Evolutionary conservation across 179 eudicot species (phyloP).

Genomic region (Kewa caespitosa): DNA sequence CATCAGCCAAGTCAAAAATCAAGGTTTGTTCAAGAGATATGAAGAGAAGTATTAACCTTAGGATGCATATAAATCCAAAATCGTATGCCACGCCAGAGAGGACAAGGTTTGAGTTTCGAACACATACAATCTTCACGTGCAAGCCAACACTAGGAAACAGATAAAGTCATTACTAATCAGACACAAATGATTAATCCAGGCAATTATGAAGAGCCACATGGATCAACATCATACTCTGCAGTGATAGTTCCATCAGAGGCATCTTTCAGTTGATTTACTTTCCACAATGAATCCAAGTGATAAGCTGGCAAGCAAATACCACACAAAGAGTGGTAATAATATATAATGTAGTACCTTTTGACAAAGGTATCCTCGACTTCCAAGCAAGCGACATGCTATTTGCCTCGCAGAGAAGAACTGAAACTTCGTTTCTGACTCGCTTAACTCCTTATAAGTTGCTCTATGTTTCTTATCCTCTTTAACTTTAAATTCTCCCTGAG

Average conservation of each 20-base stretch:
- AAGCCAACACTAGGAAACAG: constrained; percentile 79
- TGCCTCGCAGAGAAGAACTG: constrained; percentile 91
- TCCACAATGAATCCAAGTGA: not conserved
- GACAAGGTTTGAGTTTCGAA: constrained; percentile 45
- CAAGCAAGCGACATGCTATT: constrained; percentile 94
- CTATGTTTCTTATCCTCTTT: constrained; percentile 90
- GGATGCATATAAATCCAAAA: constrained; percentile 99
- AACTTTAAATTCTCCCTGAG: constrained; percentile 79
- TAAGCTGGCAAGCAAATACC: not conserved
- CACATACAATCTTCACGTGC: constrained; percentile 91
- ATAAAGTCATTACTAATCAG: not conserved
- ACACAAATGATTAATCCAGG: not conserved
- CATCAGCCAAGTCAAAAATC: constrained; percentile 15
- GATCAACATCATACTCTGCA: not conserved
- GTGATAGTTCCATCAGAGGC: not conserved
- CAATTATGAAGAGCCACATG: not conserved
- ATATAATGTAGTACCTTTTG: constrained; percentile 58
- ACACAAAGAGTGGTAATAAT: not conserved
- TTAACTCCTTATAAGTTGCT: constrained; percentile 63
- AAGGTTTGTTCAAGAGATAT: not conserved
- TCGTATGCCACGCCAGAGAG: constrained; percentile 64
- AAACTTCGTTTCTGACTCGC: constrained; percentile 67
- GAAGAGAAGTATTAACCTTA: constrained; percentile 50
- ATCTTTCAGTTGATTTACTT: not conserved
- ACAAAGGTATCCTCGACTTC: constrained; percentile 93